These are phyloP conservation scores for Penstemon barbatus DNA, from an alignment of 257 asterid genomes.

Conservation along the genomic window DNA sequence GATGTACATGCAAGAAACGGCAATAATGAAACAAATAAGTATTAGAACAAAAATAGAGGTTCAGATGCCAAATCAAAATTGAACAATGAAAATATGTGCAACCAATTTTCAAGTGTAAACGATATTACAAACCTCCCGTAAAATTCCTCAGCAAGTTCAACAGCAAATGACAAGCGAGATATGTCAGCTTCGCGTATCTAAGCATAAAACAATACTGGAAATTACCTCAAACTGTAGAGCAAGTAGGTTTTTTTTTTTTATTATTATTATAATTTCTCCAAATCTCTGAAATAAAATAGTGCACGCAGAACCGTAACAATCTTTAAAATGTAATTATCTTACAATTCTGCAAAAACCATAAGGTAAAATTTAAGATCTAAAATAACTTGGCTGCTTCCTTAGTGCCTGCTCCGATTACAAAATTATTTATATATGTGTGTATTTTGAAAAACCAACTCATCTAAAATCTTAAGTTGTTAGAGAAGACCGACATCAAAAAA, in stretches of 20 bases:
- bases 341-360: too few species aligned
- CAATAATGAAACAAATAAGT: constrained; percentile 27
- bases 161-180: constrained; percentile 89
- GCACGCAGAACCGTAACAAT: background rate
- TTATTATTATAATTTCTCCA: too few species aligned
- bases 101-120: constrained; percentile 20
- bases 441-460: too few species aligned
- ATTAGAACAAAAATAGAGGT: constrained; percentile 34
- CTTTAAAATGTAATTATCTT: background rate
- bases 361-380: too few species aligned
- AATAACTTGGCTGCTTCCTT: too few species aligned
- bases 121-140: constrained; percentile 75
- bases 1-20: constrained; percentile 31
- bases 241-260: too few species aligned
- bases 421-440: too few species aligned
- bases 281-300: too few species aligned
- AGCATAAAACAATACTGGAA: constrained; percentile 28
- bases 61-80: constrained; percentile 23
- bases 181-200: constrained; percentile 99
- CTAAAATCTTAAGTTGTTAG: too few species aligned
- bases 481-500: too few species aligned
- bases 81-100: background rate
- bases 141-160: constrained; percentile 99
- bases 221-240: constrained; percentile 11
- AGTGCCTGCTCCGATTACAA: too few species aligned